These are phyloP conservation scores for Camelina sativa DNA, from an alignment of 345 rosid genomes.

Conservation along the genomic window DNA sequence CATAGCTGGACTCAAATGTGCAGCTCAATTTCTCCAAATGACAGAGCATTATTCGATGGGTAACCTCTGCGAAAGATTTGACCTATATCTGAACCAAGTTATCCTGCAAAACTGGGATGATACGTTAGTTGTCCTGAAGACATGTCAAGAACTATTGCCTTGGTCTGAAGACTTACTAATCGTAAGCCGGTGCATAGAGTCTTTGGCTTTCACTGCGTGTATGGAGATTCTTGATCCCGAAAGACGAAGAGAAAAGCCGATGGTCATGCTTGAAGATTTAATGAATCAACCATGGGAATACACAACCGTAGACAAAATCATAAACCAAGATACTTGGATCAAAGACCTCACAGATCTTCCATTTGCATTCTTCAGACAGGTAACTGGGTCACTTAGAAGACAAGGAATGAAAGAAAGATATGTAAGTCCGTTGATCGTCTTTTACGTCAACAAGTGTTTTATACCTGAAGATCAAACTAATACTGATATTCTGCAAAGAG, in stretches of 20 bases:
- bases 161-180: constrained; percentile 46
- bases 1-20: constrained; percentile 70
- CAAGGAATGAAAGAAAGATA: constrained; percentile 89
- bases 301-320: constrained; percentile 49
- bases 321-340: constrained; percentile 68
- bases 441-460: constrained; percentile 66
- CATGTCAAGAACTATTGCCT: constrained; percentile 11
- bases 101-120: constrained; percentile 83
- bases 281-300: constrained; percentile 61
- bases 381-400: constrained; percentile 71
- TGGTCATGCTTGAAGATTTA: constrained; percentile 57
- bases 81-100: constrained; percentile 79
- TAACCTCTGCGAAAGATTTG: constrained; percentile 73
- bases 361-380: constrained; percentile 69
- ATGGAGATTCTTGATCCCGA: constrained; percentile 94
- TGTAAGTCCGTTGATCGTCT: constrained; percentile 64
- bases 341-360: constrained; percentile 75
- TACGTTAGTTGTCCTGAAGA: constrained; percentile 62
- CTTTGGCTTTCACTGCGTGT: constrained; percentile 82
- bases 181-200: constrained; percentile 79
- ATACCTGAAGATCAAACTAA: constrained; percentile 47
- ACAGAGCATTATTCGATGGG: constrained; percentile 60
- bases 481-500: constrained; percentile 51
- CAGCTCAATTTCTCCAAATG: constrained; percentile 80
- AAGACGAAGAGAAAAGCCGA: constrained; percentile 62